Evolutionary conservation across 2,329 filamentous ascomycete genomes (phyloP), one percentile per base, ranked within the genome.

Genomic region (Diaporthe citrichinensis): DNA sequence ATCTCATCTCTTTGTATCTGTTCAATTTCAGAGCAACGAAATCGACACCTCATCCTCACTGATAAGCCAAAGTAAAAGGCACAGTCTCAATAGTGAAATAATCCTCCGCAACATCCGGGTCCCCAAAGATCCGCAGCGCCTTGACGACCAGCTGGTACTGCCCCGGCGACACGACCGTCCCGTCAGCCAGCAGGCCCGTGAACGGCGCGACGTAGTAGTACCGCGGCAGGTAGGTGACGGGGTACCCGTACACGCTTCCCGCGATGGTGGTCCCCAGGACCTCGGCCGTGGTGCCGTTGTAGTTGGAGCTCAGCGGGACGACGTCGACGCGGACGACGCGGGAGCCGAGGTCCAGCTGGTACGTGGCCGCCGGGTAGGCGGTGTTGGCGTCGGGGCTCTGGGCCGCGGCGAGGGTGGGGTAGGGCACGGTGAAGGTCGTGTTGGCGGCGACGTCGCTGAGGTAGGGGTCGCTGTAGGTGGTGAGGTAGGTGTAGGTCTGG

Each of bases 81-180:
- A 67, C 57, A 49, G 62, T 57, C 39, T 46, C 53, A 53, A 74
- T 49, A 9, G 57, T 67, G 20, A 81, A 76, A 74, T 79, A 83
- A 62, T 82, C 81, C 39, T 78, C 76, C 25, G 74, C 71, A n/a
- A 78, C 77, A 0, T 75, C 39, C 25, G 69, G 62, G 39, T 83
- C 78, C 2, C 81, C 81, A 73, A 80, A 81, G 20, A 81, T 74
- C 65, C 74, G 78, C 53, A 82, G 46, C 7, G 76, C 78, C 31
- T 78, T 77, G 14, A 78, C 77, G 25, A 80, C 76, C 39, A 83
- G 74, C 65, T 61, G 71, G 55, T 83, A 83, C 6, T 41, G 51
- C 0, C 81, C 81, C 67, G 78, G 79, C 0, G 79, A 76, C 9
- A 81, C 78, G 14, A 78, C 73, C 0, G 72, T 76, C 0, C 81